Conservation (phyloP, 140 eudicot species). For the Cichorium intybus region DNA sequence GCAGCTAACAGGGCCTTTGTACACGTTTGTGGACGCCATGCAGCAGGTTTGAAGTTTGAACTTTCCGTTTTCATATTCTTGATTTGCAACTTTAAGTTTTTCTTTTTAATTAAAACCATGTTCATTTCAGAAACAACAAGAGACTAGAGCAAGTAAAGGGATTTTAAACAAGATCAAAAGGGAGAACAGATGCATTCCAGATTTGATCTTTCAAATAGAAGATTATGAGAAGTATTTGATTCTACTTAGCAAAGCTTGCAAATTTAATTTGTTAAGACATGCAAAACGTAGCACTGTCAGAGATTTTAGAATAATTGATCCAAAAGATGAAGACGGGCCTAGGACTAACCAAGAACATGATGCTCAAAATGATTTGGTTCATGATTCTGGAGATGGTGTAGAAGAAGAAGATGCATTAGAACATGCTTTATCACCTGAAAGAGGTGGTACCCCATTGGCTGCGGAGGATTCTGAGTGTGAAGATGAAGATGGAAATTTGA, state of each 20-base stretch:
- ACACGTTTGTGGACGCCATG: constrained; percentile 51
- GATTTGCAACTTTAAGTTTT: not conserved
- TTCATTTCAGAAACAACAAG: constrained; percentile 59
- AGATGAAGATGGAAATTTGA: constrained; percentile 37
- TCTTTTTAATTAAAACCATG: not conserved
- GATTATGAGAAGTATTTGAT: constrained; percentile 80
- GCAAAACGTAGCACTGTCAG: constrained; percentile 81
- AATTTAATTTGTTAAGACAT: constrained; percentile 62
- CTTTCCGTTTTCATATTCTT: constrained; percentile 3
- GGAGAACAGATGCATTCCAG: constrained; percentile 86
- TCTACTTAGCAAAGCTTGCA: constrained; percentile 63
- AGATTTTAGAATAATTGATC: constrained; percentile 54
- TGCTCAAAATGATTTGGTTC: constrained; percentile 31
- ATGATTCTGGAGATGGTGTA: constrained; percentile 33
- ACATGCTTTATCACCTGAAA: constrained; percentile 23
- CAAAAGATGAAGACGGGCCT: constrained; percentile 25
- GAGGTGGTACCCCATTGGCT: constrained; percentile 34
- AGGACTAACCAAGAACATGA: constrained; percentile 11
- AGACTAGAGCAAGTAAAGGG: constrained; percentile 51
- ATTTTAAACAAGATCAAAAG: constrained; percentile 70
- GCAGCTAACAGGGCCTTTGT: constrained; percentile 70
- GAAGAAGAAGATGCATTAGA: constrained; percentile 31
- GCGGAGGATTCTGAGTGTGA: constrained; percentile 54
- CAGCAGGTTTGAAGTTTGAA: constrained; percentile 50
- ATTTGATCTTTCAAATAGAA: constrained; percentile 79